Base-by-base conservation (phyloP, 768 basidiomycete genomes). In the Phlegmacium glaucopus region DNA sequence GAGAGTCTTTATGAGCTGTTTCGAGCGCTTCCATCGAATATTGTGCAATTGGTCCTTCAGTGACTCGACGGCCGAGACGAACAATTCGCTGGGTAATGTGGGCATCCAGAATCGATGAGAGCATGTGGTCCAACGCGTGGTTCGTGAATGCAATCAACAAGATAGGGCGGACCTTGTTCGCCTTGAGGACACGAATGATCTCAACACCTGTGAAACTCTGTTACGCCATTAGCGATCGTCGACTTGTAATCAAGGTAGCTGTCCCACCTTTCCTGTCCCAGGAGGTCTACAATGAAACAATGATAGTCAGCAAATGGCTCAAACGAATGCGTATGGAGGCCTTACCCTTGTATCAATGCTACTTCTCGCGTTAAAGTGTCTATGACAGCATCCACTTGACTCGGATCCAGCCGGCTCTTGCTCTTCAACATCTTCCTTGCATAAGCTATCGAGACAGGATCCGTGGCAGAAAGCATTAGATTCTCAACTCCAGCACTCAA, bases 101-200 rank as follows among this genome's bases (percentile, higher is more conserved):
- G 0, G 76, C 77, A 52, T 90, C 84, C 1, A 90, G 71, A 3
- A 89, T 76, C 0, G 79, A 79, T 4, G 66, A 67, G 2, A 90
- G 66, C 66, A 90, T 75, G 52, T 89, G 85, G 48, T 90, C 87
- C 3, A 90, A 71, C 0, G 88, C 88, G 37, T 90, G 89, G 53
- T 90, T 90, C 0, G 88, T 90, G 64, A 82, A 88, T 0, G 87
- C 72, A 28, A 76, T 76, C 66, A 74, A 61, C 8, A 75, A 56
- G 42, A 87, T 80, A 0, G 79, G 85, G 2, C 69, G 64, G 42
- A 82, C 62, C 9, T 70, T 51, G 55, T 78, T 81, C 1, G 67
- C 61, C 4, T 85, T 60, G n/a, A 90, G 66, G 5, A 87, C 77
- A 0, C 84, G 78, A 8, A 90, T 58, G 12, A 90, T 70, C 58